These are phyloP conservation scores for Wickerhamiella occidentalis DNA, from an alignment of 805 yeast species.

Conservation along the genomic window DNA sequence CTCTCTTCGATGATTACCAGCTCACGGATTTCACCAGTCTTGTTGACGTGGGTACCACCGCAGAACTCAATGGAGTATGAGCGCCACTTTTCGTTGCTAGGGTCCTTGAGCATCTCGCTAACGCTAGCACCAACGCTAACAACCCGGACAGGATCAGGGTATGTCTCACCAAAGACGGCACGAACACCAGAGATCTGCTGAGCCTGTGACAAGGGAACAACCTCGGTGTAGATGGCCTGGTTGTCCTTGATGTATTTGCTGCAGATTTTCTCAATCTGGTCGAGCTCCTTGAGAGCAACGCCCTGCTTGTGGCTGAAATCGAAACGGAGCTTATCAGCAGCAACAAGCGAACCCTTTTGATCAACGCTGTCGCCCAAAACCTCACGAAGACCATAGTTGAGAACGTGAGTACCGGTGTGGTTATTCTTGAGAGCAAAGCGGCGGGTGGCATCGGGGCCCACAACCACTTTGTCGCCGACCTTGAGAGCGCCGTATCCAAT, in stretches of 20 bases:
- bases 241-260: constrained; percentile 61
- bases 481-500: constrained; percentile 62
- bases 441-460: constrained; percentile 81
- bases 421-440: constrained; percentile 95
- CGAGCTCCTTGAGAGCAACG: constrained; percentile 56
- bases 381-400: constrained; percentile 77
- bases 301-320: constrained; percentile 93
- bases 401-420: constrained; percentile 96
- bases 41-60: constrained; percentile 95
- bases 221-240: constrained; percentile 65
- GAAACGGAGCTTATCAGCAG: constrained; percentile 88
- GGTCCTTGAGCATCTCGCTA: constrained; percentile 61
- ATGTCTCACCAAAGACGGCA: constrained; percentile 97
- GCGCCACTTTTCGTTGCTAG: constrained; percentile 64
- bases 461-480: constrained; percentile 61
- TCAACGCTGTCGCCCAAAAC: constrained; percentile 80
- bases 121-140: constrained; percentile 91
- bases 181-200: constrained; percentile 71
- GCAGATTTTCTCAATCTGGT: constrained; percentile 61
- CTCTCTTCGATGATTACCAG: constrained; percentile 84
- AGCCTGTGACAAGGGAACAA: constrained; percentile 65
- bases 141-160: constrained; percentile 98
- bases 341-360: constrained; percentile 94
- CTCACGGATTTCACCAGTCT: constrained; percentile 87
- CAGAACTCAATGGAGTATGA: constrained; percentile 84